A percentile compares a stretch with the other conserved stretches of the same genome.
These are phyloP conservation scores for Fusarium subtropicale DNA, from an alignment of 2,329 filamentous ascomycete genomes.

Conservation along the genomic window DNA sequence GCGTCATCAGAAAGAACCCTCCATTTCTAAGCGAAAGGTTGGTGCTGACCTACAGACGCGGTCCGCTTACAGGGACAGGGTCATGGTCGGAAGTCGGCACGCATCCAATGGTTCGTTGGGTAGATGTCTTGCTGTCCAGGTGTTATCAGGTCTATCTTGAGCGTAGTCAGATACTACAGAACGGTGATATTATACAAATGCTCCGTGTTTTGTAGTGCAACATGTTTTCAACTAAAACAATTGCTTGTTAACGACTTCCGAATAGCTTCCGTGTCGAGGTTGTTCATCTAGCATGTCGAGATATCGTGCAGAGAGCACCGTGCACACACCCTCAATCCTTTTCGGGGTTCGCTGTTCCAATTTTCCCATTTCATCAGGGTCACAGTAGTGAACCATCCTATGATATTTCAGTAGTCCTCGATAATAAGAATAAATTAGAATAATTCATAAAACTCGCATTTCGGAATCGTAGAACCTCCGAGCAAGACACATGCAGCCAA, in stretches of 20 bases:
- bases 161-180: not conserved
- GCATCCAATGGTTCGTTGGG: not conserved
- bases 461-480: not conserved
- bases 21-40: not conserved
- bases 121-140: not conserved
- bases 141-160: not conserved
- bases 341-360: not conserved
- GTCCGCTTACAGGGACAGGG: not conserved
- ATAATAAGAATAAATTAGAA: rapidly evolving
- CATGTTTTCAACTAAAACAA: not conserved
- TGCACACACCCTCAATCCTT: not conserved
- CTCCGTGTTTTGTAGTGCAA: not conserved
- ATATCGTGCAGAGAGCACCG: not conserved
- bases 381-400: rapidly evolving
- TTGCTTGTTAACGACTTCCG: not conserved
- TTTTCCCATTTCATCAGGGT: not conserved
- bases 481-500: rapidly evolving
- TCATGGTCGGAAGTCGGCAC: not conserved
- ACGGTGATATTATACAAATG: not conserved
- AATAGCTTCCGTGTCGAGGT: not conserved
- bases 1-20: not conserved
- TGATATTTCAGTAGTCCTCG: rapidly evolving
- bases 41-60: not conserved
- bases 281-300: not conserved
- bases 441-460: not conserved